phyloP scores from a whole-genome alignment of 169 alveolate genomes.

The Amoebophrya sp. region DNA sequence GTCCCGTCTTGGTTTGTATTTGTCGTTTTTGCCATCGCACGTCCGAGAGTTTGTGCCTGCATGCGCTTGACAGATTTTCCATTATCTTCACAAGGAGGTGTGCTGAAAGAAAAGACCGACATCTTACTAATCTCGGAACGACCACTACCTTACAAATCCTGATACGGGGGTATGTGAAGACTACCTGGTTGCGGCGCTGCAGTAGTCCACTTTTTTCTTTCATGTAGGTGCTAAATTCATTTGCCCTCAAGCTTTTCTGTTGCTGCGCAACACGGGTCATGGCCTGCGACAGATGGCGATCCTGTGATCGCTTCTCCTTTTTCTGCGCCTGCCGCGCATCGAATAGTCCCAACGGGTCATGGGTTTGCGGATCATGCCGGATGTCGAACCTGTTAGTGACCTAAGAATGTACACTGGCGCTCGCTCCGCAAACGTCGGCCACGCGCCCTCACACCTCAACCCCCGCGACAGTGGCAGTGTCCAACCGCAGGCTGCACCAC shows the following conservation, averaged over 20 bases:
- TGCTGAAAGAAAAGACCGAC: neutral
- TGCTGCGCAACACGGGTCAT: neutral
- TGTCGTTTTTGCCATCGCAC: too few species aligned
- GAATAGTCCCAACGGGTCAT: neutral
- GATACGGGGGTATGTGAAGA: too few species aligned
- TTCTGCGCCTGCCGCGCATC: neutral
- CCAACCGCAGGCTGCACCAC: too few species aligned
- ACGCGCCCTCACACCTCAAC: too few species aligned
- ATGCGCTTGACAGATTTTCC: neutral
- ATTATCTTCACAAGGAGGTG: neutral
- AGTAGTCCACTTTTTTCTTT: neutral
- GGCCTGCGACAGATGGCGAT: neutral
- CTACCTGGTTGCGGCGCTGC: neutral
- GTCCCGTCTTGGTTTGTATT: too few species aligned
- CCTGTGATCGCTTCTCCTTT: neutral
- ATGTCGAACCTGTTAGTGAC: neutral
- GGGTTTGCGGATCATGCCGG: neutral
- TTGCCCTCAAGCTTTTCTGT: neutral
- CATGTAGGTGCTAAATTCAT: neutral
- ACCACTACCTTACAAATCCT: too few species aligned
- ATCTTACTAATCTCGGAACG: too few species aligned
- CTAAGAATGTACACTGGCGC: too few species aligned
- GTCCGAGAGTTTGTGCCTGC: constrained; percentile 2
- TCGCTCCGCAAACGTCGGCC: too few species aligned
- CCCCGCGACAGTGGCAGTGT: too few species aligned